Evolutionary conservation across 129 eudicot genomes (phyloP).

Genomic region (Ambrosia trifida): DNA sequence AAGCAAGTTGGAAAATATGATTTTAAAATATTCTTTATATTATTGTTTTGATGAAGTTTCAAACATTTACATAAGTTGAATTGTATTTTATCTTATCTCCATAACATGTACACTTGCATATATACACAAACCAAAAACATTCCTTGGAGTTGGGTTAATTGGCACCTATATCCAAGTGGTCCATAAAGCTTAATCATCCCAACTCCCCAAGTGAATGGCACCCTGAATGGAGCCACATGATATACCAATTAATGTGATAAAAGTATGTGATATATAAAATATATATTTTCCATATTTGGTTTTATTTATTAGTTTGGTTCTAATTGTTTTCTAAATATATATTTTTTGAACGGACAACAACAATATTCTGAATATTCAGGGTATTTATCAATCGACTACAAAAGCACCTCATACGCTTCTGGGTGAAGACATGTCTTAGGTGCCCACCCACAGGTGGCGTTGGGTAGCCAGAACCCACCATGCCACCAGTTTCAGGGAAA

Average conservation of each 20-base stretch:
- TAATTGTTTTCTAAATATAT: too few species aligned
- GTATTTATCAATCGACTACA: too few species aligned
- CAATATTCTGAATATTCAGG: too few species aligned
- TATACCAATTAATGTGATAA: not conserved
- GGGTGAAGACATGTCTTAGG: too few species aligned
- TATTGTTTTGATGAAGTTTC: not conserved
- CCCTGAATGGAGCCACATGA: not conserved
- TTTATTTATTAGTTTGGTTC: not conserved
- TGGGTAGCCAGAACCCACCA: too few species aligned
- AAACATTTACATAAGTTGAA: not conserved
- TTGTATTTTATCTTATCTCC: not conserved
- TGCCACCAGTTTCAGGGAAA: too few species aligned
- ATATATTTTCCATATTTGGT: not conserved
- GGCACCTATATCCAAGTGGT: slow-evolving; percentile 24
- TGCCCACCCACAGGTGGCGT: too few species aligned
- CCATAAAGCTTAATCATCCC: slow-evolving; percentile 24
- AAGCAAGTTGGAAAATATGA: not conserved
- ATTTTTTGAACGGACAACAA: too few species aligned
- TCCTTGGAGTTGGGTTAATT: slow-evolving; percentile 23
- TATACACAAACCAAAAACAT: slow-evolving; percentile 23
- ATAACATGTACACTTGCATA: not conserved
- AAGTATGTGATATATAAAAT: slow-evolving; percentile 16
- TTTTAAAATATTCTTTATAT: not conserved
- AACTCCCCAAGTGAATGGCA: slow-evolving; percentile 8
- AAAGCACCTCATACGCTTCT: too few species aligned